Percentiles rank a stretch among this genome's conserved stretches.
Conservation (phyloP, 1,139 yeast species). For the Debaryomyces nepalensis region DNA sequence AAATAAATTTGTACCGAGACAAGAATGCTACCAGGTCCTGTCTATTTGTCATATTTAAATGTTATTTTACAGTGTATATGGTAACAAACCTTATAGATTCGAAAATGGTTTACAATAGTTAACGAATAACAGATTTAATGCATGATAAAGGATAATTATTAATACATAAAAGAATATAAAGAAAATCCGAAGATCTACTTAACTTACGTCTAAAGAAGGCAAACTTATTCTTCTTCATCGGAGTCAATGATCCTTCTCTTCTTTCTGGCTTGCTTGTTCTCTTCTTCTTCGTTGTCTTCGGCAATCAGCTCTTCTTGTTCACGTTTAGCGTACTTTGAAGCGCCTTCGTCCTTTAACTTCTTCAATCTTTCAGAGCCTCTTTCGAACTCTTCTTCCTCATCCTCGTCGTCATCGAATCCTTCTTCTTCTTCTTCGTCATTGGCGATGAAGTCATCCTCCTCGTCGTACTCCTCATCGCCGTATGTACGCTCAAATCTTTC, state of each 20-base stretch:
- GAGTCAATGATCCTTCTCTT: conserved; percentile 51
- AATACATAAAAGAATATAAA: conserved; percentile 9
- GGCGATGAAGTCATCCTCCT: conserved; percentile 50
- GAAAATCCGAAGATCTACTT: conserved; percentile 1
- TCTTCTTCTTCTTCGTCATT: conserved; percentile 57
- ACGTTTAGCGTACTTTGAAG: conserved; percentile 48
- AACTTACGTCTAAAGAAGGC: not conserved
- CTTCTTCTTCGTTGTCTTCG: conserved; percentile 59
- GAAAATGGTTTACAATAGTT: too few species aligned
- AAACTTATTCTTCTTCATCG: conserved; percentile 41
- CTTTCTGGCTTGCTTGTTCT: conserved; percentile 50
- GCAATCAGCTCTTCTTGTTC: conserved; percentile 31
- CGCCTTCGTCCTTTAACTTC: conserved; percentile 62
- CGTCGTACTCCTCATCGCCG: conserved; percentile 50
- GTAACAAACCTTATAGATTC: too few species aligned
- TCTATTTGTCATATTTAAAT: too few species aligned
- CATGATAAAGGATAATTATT: conserved; percentile 1
- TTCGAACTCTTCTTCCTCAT: conserved; percentile 62
- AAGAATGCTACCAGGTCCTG: not conserved
- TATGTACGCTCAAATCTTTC: conserved; percentile 47
- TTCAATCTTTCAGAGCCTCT: conserved; percentile 67
- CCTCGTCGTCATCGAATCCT: conserved; percentile 57
- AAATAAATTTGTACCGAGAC: conserved; percentile 2
- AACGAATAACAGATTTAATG: not conserved
- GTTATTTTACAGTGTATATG: too few species aligned